Evolutionary conservation across 129 eudicot genomes (phyloP).

Genomic region (Tanacetum coccineum): DNA sequence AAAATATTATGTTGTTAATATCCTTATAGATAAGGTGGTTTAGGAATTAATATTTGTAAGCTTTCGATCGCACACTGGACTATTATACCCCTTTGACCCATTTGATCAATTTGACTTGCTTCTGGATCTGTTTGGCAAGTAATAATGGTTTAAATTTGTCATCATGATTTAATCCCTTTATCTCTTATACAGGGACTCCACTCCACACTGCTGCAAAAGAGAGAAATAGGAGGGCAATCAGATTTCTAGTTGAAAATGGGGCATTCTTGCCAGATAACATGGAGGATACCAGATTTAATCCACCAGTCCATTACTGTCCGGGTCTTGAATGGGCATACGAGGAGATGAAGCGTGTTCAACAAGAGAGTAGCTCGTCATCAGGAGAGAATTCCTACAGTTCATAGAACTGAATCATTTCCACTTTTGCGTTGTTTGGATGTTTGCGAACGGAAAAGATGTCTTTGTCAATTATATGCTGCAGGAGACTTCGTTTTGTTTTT

Average conservation of each 20-base stretch:
- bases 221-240: slow-evolving; percentile 68
- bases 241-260: slow-evolving; percentile 71
- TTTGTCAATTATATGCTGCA: too few species aligned
- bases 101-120: too few species aligned
- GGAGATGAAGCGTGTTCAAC: slow-evolving; percentile 68
- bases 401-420: too few species aligned
- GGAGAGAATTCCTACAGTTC: too few species aligned
- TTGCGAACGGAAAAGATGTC: too few species aligned
- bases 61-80: background rate
- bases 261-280: slow-evolving; percentile 91
- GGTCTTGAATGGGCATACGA: slow-evolving; percentile 98
- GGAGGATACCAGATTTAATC: slow-evolving; percentile 82
- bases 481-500: too few species aligned
- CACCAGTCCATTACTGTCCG: slow-evolving; percentile 87
- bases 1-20: too few species aligned
- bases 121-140: too few species aligned
- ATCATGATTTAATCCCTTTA: background rate
- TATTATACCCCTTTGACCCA: background rate
- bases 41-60: too few species aligned
- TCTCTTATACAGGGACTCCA: slow-evolving; percentile 74
- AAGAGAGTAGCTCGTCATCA: slow-evolving; percentile 20
- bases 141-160: too few species aligned
- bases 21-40: too few species aligned
- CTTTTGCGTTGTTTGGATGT: too few species aligned
- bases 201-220: slow-evolving; percentile 95